phyloP scores from a whole-genome alignment of 768 basidiomycete species.

The Ephemerocybe angulata region DNA sequence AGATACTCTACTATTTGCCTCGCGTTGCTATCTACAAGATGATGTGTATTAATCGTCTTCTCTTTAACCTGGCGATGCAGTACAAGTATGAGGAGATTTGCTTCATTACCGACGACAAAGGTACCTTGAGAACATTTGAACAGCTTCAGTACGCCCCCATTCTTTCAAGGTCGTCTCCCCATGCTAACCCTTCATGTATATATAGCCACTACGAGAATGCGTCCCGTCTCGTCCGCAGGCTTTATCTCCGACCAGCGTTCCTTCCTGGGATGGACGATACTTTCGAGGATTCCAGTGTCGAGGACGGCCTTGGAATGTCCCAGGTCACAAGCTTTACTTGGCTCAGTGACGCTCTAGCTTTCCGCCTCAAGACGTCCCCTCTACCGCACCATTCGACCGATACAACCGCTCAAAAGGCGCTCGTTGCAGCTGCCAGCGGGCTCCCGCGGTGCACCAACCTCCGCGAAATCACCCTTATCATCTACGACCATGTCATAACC shows the following conservation, averaged over 20 bases:
- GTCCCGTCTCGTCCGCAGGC: constrained; percentile 19
- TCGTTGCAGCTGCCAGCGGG: constrained; percentile 11
- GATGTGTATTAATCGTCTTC: constrained; percentile 24
- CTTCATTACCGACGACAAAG: constrained; percentile 21
- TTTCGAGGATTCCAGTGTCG: constrained; percentile 3
- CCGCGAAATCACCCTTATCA: constrained; percentile 20
- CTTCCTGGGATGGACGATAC: constrained; percentile 17
- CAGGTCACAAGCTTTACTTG: background rate
- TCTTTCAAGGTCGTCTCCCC: background rate
- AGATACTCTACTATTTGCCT: constrained; percentile 24
- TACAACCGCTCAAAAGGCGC: constrained; percentile 5
- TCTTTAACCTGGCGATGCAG: constrained; percentile 28
- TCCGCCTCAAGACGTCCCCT: background rate
- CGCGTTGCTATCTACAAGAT: constrained; percentile 19
- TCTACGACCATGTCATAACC: constrained; percentile 23
- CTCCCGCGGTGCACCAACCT: constrained; percentile 17
- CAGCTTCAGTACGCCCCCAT: constrained; percentile 19
- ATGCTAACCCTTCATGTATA: background rate
- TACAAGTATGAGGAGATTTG: constrained; percentile 28
- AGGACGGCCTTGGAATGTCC: background rate
- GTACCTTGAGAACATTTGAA: constrained; percentile 18
- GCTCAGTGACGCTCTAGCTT: background rate
- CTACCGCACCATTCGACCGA: background rate
- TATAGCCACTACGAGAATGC: constrained; percentile 15
- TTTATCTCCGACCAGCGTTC: constrained; percentile 27